phyloP scores from a whole-genome alignment of 176 grass and related monocot genomes.

The Dendrocalamus sinicus region DNA sequence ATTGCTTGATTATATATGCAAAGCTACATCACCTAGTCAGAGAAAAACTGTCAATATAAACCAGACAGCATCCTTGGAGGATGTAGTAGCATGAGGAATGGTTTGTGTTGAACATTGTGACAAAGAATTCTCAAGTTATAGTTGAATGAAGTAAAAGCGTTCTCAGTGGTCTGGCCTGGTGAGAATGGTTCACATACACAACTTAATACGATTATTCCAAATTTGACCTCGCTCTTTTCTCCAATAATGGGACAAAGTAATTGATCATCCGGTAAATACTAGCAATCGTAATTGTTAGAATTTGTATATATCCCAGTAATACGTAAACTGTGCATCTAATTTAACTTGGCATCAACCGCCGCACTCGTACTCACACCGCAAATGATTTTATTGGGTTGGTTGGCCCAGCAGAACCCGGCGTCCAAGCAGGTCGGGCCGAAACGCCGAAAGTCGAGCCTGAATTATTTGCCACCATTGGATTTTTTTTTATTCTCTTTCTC shows the following conservation, averaged over 20 bases:
- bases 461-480: not conserved
- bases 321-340: not conserved
- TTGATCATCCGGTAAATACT: not conserved
- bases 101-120: not conserved
- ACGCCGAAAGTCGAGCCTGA: not conserved
- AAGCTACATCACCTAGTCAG: not conserved
- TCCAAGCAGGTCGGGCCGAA: not conserved
- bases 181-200: conserved; percentile 13
- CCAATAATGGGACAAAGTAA: conserved; percentile 9
- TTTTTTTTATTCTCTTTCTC: no score
- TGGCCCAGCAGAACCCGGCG: not conserved
- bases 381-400: not conserved
- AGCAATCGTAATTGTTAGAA: not conserved
- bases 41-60: conserved; percentile 13
- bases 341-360: not conserved
- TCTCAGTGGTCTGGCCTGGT: not conserved
- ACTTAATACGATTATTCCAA: not conserved
- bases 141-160: conserved; percentile 1
- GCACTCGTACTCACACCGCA: not conserved
- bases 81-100: conserved; percentile 13
- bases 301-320: not conserved
- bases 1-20: not conserved
- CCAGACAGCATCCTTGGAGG: not conserved
- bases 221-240: not conserved
- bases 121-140: not conserved